Conservation (phyloP, 345 rosid genomes). For the Rhizophora apiculata region DNA sequence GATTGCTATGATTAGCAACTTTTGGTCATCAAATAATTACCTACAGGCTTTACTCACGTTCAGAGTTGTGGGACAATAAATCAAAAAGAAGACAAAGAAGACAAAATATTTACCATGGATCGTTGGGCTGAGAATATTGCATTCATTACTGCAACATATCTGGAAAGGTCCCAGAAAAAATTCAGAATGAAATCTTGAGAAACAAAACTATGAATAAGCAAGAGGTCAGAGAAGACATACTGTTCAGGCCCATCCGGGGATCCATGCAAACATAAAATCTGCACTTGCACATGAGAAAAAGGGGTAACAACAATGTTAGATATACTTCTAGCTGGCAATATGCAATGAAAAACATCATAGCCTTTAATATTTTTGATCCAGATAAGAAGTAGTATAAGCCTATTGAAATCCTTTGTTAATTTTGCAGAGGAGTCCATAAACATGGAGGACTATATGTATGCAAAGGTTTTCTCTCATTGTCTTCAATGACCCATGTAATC, state of each 20-base stretch:
- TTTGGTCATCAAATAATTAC: background rate
- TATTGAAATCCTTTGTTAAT: background rate
- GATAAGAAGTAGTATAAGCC: background rate
- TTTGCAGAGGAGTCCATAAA: background rate
- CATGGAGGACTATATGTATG: too few relatives aligned
- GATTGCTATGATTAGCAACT: background rate
- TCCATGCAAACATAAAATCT: slow-evolving; percentile 98
- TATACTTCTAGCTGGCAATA: background rate
- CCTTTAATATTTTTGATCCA: background rate
- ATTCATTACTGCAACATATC: slow-evolving; percentile 97
- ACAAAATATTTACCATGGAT: slow-evolving; percentile 51
- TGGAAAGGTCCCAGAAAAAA: slow-evolving; percentile 32
- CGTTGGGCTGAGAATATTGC: slow-evolving; percentile 94
- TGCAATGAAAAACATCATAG: background rate
- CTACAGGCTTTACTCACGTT: background rate
- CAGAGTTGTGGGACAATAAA: background rate
- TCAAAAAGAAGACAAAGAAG: background rate
- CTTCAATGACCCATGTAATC: too few relatives aligned
- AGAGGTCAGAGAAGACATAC: slow-evolving; percentile 42
- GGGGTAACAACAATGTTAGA: background rate
- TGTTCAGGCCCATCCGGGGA: slow-evolving; percentile 97
- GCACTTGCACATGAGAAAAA: slow-evolving; percentile 31
- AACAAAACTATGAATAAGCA: slow-evolving; percentile 3
- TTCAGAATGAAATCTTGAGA: slow-evolving; percentile 15
- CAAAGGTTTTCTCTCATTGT: too few relatives aligned